These are phyloP conservation scores for Trifolium fragiferum DNA, from an alignment of 306 rosid genomes.

Conservation along the genomic window DNA sequence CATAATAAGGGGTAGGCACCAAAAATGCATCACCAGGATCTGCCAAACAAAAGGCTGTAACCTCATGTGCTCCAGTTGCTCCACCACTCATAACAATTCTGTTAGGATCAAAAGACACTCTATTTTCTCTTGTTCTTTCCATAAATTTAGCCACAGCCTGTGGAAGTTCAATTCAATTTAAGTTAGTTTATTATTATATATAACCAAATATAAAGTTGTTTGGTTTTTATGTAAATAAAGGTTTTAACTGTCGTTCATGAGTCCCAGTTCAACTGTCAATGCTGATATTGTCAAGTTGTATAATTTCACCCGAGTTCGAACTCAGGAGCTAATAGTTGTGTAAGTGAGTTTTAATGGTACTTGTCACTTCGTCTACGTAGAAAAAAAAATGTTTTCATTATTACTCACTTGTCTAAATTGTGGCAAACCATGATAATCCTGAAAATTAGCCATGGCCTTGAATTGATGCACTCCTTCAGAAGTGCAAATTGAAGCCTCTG, in stretches of 20 bases:
- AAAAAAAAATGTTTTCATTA: neutral
- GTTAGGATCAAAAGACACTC: conserved; percentile 68
- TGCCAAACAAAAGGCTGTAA: conserved; percentile 76
- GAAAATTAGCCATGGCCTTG: conserved; percentile 66
- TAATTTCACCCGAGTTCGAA: too few relatives aligned
- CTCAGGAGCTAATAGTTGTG: too few relatives aligned
- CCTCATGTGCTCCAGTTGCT: conserved; percentile 91
- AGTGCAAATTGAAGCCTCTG: conserved; percentile 81
- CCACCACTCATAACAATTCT: conserved; percentile 93
- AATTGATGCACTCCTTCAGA: conserved; percentile 62
- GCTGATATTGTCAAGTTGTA: too few relatives aligned
- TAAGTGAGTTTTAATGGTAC: too few relatives aligned
- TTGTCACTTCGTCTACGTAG: too few relatives aligned
- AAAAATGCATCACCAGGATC: conserved; percentile 82
- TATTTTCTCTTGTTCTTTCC: conserved; percentile 70
- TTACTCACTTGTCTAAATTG: conserved; percentile 69
- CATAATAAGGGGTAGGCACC: conserved; percentile 87
- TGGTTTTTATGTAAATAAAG: neutral
- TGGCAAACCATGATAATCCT: conserved; percentile 86
- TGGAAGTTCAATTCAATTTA: conserved; percentile 4
- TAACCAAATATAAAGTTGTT: neutral
- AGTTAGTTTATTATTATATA: neutral
- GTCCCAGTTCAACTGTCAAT: too few relatives aligned
- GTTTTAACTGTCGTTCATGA: too few relatives aligned
- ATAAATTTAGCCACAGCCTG: conserved; percentile 90